phyloP scores from a whole-genome alignment of 352 stramenopile species.

The Globisporangium takayamanum region DNA sequence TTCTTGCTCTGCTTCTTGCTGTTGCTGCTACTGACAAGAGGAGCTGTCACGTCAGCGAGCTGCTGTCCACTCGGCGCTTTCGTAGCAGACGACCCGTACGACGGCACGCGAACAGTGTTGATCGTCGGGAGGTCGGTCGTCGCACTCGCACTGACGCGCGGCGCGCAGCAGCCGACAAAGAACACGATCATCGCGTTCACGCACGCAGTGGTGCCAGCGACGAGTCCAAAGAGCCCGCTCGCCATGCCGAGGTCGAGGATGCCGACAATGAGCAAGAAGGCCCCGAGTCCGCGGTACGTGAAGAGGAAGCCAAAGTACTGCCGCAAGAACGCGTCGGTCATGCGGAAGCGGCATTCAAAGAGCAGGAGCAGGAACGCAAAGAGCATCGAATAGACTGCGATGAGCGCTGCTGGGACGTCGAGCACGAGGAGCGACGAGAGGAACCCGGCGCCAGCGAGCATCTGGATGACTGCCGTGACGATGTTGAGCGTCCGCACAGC shows the following conservation, averaged over 20 bases:
- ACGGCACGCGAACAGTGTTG: slow-evolving; percentile 8
- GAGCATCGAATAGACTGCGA: slow-evolving; percentile 44
- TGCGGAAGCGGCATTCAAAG: slow-evolving; percentile 43
- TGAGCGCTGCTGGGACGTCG: slow-evolving; percentile 31
- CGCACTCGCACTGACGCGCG: slow-evolving; percentile 5
- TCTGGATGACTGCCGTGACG: slow-evolving; percentile 31
- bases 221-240: slow-evolving; percentile 25
- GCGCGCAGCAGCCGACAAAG: slow-evolving; percentile 23
- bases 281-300: slow-evolving; percentile 42
- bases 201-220: slow-evolving; percentile 29
- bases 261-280: slow-evolving; percentile 49
- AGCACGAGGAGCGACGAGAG: slow-evolving; percentile 33
- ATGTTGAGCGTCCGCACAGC: slow-evolving; percentile 35
- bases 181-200: slow-evolving; percentile 37
- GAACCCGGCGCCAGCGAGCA: slow-evolving; percentile 34
- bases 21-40: neutral
- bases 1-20: slow-evolving; percentile 2
- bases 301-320: slow-evolving; percentile 61
- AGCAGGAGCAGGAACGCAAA: slow-evolving; percentile 42
- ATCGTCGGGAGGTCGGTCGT: slow-evolving; percentile 7
- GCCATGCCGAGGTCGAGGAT: slow-evolving; percentile 55
- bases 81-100: slow-evolving; percentile 11
- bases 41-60: neutral
- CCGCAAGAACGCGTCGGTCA: slow-evolving; percentile 38
- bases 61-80: neutral